Conservation (phyloP, 2,329 filamentous ascomycete genomes). For the Macroventuria anomochaeta region DNA sequence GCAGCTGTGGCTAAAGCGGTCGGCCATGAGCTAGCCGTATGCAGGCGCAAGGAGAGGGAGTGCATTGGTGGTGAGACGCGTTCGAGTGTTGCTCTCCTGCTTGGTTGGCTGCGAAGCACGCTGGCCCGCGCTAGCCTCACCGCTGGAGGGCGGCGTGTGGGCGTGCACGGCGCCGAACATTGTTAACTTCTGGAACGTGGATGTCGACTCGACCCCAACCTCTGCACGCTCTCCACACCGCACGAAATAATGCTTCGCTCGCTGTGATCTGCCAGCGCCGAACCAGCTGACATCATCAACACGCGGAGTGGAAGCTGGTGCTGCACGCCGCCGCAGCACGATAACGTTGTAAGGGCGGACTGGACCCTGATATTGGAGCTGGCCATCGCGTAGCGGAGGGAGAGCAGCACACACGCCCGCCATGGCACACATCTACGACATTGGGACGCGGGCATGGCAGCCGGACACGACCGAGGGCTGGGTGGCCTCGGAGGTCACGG, state of each 20-base stretch:
- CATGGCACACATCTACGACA: constrained; percentile 95
- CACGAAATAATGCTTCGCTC: constrained; percentile 33
- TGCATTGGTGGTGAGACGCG: constrained; percentile 17
- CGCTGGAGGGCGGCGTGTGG: constrained; percentile 7
- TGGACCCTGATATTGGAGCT: constrained; percentile 33
- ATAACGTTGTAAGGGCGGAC: constrained; percentile 24
- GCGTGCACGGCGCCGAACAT: constrained; percentile 19
- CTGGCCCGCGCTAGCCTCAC: constrained; percentile 9
- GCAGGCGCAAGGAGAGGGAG: constrained; percentile 16
- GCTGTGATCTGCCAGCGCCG: constrained; percentile 39
- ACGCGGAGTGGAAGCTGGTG: constrained; percentile 27
- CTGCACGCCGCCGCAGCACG: constrained; percentile 21
- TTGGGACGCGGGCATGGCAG: constrained; percentile 98
- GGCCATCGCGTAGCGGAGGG: constrained; percentile 17
- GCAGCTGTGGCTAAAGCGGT: constrained; percentile 8
- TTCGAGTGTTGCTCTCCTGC: neutral
- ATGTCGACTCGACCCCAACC: constrained; percentile 6
- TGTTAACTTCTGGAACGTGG: constrained; percentile 19
- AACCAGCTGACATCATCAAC: constrained; percentile 23
- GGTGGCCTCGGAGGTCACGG: constrained; percentile 92
- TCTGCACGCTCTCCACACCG: constrained; percentile 7
- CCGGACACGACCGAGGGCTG: constrained; percentile 95
- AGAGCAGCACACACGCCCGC: constrained; percentile 36
- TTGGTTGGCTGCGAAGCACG: constrained; percentile 4
- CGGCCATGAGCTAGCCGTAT: neutral